A percentile compares a stretch with the other conserved stretches of the same genome.
Evolutionary conservation across 129 eudicot species (phyloP).

Genomic region (Tagetes erecta): DNA sequence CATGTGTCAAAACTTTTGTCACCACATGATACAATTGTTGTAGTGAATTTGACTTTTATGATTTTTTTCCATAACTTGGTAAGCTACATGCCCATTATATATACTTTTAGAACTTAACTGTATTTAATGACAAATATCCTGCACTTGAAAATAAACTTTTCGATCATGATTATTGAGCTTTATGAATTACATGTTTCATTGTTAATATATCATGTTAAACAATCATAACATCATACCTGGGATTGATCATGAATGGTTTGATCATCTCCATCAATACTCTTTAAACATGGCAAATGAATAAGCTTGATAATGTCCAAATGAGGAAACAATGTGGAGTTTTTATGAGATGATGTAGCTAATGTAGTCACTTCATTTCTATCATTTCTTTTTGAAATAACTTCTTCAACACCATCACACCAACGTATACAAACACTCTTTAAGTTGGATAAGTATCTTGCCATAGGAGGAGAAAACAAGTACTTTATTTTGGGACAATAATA

Average conservation of each 20-base stretch:
- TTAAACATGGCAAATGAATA: neutral
- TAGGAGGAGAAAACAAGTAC: conserved; percentile 20
- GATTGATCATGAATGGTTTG: no score
- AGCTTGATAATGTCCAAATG: neutral
- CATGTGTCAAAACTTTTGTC: no score
- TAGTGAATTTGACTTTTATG: no score
- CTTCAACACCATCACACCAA: neutral
- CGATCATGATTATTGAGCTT: no score
- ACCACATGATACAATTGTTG: no score
- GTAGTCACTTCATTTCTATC: neutral
- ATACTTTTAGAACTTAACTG: no score
- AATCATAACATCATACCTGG: neutral
- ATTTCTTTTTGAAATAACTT: conserved; percentile 18
- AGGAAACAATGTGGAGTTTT: conserved; percentile 1
- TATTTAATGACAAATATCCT: neutral
- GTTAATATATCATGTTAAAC: neutral
- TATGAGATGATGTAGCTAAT: neutral
- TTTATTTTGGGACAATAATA: accelerated
- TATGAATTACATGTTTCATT: no score
- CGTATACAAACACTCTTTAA: neutral
- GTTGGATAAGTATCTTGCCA: conserved; percentile 13
- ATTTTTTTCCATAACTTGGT: no score
- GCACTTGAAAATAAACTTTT: no score
- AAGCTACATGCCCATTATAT: no score
- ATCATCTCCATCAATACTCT: neutral